phyloP scores from a whole-genome alignment of 2,329 filamentous ascomycete species.

The Hawksworthiomyces lignivorus region DNA sequence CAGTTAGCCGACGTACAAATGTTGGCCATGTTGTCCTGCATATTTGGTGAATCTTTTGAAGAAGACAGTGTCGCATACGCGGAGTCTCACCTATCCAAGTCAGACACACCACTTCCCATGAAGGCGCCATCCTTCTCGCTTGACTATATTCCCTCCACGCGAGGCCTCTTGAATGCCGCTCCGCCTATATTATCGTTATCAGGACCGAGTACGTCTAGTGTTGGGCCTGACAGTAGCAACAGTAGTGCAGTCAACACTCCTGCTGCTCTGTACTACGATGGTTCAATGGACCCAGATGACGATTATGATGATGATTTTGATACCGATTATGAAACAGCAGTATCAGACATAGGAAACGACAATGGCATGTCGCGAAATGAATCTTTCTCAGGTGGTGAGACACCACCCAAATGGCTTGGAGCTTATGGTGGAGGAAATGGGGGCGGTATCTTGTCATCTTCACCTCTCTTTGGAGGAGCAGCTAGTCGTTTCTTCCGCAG shows the following conservation, averaged over 20 bases:
- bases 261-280: constrained; percentile 11
- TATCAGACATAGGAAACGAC: constrained; percentile 36
- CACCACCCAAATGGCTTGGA: constrained; percentile 45
- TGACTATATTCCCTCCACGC: constrained; percentile 54
- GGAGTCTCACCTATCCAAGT: constrained; percentile 47
- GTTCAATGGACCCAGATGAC: constrained; percentile 14
- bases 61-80: constrained; percentile 54
- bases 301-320: constrained; percentile 38
- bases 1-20: constrained; percentile 58
- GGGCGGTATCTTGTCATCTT: constrained; percentile 45
- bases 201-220: constrained; percentile 32
- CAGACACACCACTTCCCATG: constrained; percentile 55
- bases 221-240: constrained; percentile 6
- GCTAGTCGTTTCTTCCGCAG: constrained; percentile 46
- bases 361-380: constrained; percentile 34
- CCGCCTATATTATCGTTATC: neutral
- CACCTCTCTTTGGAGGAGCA: constrained; percentile 27
- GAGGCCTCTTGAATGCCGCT: neutral
- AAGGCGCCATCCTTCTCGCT: constrained; percentile 60
- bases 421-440: constrained; percentile 23
- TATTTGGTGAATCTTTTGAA: constrained; percentile 55
- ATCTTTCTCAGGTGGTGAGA: constrained; percentile 56
- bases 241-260: constrained; percentile 2
- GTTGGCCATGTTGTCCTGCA: constrained; percentile 63
- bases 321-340: constrained; percentile 46